Conservation (phyloP, 306 rosid genomes). For the Casuarina cunninghamiana region DNA sequence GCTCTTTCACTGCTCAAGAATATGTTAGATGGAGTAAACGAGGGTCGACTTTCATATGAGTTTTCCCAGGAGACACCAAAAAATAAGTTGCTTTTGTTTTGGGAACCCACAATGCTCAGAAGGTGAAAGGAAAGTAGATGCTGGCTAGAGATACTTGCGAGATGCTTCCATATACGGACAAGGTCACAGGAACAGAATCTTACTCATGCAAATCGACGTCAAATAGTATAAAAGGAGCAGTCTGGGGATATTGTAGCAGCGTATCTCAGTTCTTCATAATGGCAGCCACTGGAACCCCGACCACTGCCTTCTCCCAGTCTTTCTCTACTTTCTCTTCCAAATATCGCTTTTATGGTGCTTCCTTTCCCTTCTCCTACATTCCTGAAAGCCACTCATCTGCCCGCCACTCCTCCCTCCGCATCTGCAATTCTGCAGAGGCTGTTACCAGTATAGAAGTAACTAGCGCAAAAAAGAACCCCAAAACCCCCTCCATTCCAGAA, state of each 20-base stretch:
- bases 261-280: constrained; percentile 20
- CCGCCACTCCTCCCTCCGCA: constrained; percentile 19
- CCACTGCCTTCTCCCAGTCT: constrained; percentile 32
- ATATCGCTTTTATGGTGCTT: constrained; percentile 17
- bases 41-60: constrained; percentile 7
- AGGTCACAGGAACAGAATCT: constrained; percentile 21
- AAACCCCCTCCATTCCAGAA: constrained; percentile 1
- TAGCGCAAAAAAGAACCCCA: not conserved
- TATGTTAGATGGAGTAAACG: not conserved
- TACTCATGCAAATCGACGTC: constrained; percentile 28
- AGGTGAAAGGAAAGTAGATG: constrained; percentile 38
- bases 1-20: not conserved
- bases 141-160: constrained; percentile 53
- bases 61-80: constrained; percentile 20
- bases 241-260: not conserved
- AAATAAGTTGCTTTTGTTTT: not conserved
- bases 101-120: constrained; percentile 8
- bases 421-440: constrained; percentile 38
- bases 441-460: constrained; percentile 19
- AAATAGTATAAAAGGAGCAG: constrained; percentile 12
- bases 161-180: constrained; percentile 50
- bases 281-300: constrained; percentile 33
- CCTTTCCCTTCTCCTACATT: constrained; percentile 33
- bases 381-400: constrained; percentile 18
- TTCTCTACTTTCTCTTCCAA: constrained; percentile 9